Conservation (phyloP, 768 basidiomycete genomes). For the Trametes punicea region DNA sequence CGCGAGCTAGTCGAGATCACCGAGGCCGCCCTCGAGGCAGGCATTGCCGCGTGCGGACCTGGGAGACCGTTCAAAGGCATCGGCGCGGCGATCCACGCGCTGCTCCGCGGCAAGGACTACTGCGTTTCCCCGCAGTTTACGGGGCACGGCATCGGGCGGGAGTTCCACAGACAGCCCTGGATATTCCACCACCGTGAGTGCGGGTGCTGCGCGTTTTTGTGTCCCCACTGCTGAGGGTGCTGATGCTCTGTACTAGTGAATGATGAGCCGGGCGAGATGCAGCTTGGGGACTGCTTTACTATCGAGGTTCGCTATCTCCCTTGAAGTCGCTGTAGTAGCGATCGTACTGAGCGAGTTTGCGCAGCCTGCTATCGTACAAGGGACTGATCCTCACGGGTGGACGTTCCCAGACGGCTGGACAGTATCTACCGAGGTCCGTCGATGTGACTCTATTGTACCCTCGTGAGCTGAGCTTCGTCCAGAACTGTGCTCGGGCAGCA, state of each 20-base stretch:
- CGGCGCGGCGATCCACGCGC: conserved; percentile 62
- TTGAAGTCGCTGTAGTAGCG: background rate
- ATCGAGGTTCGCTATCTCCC: conserved; percentile 85
- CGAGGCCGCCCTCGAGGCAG: conserved; percentile 60
- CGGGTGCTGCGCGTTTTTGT: background rate
- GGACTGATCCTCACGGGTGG: conserved; percentile 61
- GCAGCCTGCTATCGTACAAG: conserved; percentile 78
- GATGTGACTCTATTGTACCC: background rate
- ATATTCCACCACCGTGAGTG: conserved; percentile 71
- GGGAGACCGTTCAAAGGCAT: conserved; percentile 67
- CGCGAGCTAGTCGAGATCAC: conserved; percentile 61
- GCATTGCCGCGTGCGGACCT: conserved; percentile 73
- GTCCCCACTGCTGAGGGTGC: background rate
- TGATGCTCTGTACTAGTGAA: conserved; percentile 49
- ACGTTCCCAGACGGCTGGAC: conserved; percentile 94
- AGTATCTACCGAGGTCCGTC: conserved; percentile 74
- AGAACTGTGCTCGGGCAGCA: conserved; percentile 81
- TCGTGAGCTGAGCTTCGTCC: background rate
- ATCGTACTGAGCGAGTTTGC: background rate
- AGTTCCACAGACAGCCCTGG: conserved; percentile 82
- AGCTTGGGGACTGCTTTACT: conserved; percentile 86
- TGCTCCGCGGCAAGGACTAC: conserved; percentile 44
- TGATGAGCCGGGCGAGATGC: conserved; percentile 79
- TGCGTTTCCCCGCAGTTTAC: conserved; percentile 70
- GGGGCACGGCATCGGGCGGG: conserved; percentile 84